A percentile compares a stretch with the other conserved stretches of the same genome.
Conservation (phyloP, 1,284 basidiomycete species). For the Trichosporon sp. region DNA sequence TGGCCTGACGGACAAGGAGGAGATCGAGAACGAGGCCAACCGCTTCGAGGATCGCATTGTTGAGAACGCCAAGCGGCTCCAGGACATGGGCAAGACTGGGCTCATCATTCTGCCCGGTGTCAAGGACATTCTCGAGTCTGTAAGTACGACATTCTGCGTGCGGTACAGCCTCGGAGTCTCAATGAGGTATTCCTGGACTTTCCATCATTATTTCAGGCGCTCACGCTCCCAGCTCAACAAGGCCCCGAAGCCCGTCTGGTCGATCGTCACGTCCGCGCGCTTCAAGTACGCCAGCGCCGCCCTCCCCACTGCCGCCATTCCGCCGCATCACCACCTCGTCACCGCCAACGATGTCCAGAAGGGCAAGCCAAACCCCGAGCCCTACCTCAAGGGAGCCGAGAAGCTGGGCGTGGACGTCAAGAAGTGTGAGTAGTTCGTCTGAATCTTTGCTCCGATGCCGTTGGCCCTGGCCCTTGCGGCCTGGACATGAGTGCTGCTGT, state of each 20-base stretch:
- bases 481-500: no score
- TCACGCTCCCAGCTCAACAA: conserved; percentile 53
- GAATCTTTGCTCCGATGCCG: neutral
- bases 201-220: conserved; percentile 2
- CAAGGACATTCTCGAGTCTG: conserved; percentile 23
- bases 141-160: no score
- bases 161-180: no score
- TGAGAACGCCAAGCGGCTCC: conserved; percentile 36
- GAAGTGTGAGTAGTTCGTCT: conserved; percentile 29
- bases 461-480: neutral
- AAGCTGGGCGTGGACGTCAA: conserved; percentile 30
- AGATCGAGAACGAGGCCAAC: conserved; percentile 42
- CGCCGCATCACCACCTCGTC: conserved; percentile 57
- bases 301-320: conserved; percentile 57
- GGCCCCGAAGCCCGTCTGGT: conserved; percentile 67
- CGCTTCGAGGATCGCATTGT: conserved; percentile 47
- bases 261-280: conserved; percentile 77
- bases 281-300: conserved; percentile 61
- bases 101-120: conserved; percentile 45
- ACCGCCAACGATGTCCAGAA: conserved; percentile 66
- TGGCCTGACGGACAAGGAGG: conserved; percentile 55
- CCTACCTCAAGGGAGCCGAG: conserved; percentile 55
- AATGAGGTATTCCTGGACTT: no score
- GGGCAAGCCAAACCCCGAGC: conserved; percentile 76
- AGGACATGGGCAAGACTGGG: conserved; percentile 40